Evolutionary conservation across 345 rosid species (phyloP), one percentile per base, ranked within the genome.

Genomic region (Acer negundo): DNA sequence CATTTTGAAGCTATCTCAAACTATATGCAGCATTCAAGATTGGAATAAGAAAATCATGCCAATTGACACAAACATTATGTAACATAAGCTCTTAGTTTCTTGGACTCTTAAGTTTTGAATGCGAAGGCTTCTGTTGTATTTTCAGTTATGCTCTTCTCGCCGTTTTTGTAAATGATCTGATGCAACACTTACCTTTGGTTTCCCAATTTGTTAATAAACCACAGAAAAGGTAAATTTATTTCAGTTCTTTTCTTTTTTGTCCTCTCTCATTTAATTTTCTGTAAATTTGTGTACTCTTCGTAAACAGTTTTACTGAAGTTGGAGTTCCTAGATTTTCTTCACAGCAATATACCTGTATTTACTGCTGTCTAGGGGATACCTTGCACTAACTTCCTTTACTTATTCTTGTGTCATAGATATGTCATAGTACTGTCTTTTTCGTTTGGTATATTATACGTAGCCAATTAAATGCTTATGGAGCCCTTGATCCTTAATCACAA

Each of bases 361-460:
- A 22, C 38, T 47, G 35, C 5, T 6, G 31, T 69, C 11, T 1
- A 12, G 58, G 56, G 26, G n/a, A 11, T 46, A 38, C 12, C 58
- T 22, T 69, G 12, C 58, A 10, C 58, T 47, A 22, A 55, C 72
- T 44, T 69, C 72, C 58, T 69, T 69, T 15, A 23, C 55, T 22
- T 35, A 46, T 69, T 49, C 22, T 15, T 69, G 38, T 47, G 59
- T 20, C 15, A 22, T 69, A 47, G 10, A 69, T 69, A 7, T 13
- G 4, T 23, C 24, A 6, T 19, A 69, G 20, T 47, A 69, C 59
- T 46, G 72, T n/a, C 70, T 42, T 23, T 44, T 49, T 44, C 15
- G 3, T 69, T 35, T 47, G 9, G 24, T 19, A 38, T 26, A 67
- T 67, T 8, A 22, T 23, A 22, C 15, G 20, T 17, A 12, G 35